Conservation (phyloP, 257 asterid species). For the Salvia hispanica region DNA sequence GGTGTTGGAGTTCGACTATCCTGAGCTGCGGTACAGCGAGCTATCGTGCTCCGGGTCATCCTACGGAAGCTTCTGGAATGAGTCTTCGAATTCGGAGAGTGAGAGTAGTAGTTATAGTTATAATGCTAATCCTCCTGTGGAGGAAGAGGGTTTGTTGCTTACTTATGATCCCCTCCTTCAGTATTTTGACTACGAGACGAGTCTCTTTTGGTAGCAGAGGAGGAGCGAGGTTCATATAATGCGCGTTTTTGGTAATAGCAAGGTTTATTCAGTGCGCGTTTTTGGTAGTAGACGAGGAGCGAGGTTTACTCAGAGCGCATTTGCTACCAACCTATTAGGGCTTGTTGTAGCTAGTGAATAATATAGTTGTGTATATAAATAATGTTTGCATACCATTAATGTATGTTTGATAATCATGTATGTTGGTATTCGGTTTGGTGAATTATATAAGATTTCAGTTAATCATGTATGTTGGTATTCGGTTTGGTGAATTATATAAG, state of each 20-base stretch:
- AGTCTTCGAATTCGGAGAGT: conserved; percentile 13
- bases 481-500: too few species aligned
- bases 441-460: too few species aligned
- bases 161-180: conserved; percentile 26
- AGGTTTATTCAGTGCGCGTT: too few species aligned
- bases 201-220: conserved; percentile 21
- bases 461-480: too few species aligned
- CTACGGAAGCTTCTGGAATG: conserved; percentile 23
- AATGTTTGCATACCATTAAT: background rate
- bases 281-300: too few species aligned
- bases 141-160: conserved; percentile 23
- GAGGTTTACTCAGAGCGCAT: background rate
- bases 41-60: conserved; percentile 34
- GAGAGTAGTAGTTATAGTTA: conserved; percentile 7
- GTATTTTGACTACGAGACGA: conserved; percentile 28
- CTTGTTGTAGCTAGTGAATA: background rate
- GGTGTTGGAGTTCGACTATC: conserved; percentile 23
- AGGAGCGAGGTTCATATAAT: too few species aligned
- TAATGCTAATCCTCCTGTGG: background rate
- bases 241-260: too few species aligned
- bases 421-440: too few species aligned
- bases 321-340: background rate
- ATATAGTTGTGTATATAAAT: background rate
- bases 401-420: too few species aligned
- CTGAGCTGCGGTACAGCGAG: conserved; percentile 23